Percentiles rank a stretch among this genome's conserved stretches.
Evolutionary conservation across 495 filamentous ascomycete species (phyloP).

Genomic region (Chaetomium fimeti): DNA sequence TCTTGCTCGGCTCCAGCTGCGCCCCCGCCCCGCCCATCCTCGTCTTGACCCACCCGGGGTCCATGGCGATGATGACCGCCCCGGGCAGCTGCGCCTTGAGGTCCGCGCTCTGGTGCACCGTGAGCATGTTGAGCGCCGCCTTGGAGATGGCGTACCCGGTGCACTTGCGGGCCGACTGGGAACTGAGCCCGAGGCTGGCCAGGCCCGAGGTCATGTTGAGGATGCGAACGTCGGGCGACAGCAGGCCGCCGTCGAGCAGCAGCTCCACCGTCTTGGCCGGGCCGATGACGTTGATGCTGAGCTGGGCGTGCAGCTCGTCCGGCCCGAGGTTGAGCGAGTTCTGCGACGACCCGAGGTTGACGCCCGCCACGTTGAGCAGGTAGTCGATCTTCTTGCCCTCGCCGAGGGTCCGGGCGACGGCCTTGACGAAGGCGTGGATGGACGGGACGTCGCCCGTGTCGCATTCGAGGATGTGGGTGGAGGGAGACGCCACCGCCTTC

Average conservation of each 20-base stretch:
- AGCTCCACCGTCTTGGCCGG: slow-evolving; percentile 41
- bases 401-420: slow-evolving; percentile 26
- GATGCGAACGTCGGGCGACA: slow-evolving; percentile 33
- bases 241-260: slow-evolving; percentile 28
- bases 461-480: slow-evolving; percentile 48
- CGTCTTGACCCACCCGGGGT: slow-evolving; percentile 64
- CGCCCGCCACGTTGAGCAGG: slow-evolving; percentile 46
- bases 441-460: slow-evolving; percentile 39
- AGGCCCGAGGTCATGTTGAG: slow-evolving; percentile 45
- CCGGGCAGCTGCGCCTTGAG: slow-evolving; percentile 38
- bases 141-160: slow-evolving; percentile 45
- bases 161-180: slow-evolving; percentile 24
- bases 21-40: slow-evolving; percentile 59
- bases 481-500: slow-evolving; percentile 29
- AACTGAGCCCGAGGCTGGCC: slow-evolving; percentile 29
- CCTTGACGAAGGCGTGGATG: slow-evolving; percentile 37
- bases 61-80: slow-evolving; percentile 51
- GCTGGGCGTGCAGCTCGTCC: slow-evolving; percentile 32
- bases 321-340: slow-evolving; percentile 39
- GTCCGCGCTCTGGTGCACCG: slow-evolving; percentile 42
- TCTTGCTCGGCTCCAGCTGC: slow-evolving; percentile 46
- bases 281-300: slow-evolving; percentile 44
- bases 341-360: slow-evolving; percentile 39
- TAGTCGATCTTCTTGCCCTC: slow-evolving; percentile 42
- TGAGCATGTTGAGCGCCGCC: slow-evolving; percentile 46